Percentiles rank a stretch among this genome's conserved stretches.
Conservation (phyloP, 2,329 filamentous ascomycete species). For the Lachnellula occidentalis region DNA sequence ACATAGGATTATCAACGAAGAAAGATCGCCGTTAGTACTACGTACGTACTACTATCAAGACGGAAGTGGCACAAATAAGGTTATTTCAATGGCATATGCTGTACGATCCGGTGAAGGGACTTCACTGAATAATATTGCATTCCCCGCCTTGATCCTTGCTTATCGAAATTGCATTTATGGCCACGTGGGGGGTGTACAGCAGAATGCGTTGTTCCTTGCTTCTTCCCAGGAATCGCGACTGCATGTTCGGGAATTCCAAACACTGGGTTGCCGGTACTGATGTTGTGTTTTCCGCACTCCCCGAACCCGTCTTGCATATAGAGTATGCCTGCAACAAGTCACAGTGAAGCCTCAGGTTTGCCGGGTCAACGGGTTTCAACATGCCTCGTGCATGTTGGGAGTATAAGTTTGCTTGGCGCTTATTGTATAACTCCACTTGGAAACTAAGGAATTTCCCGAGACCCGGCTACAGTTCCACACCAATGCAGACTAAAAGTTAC, state of each 20-base stretch:
- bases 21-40: neutral
- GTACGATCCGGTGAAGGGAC: neutral
- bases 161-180: too few relatives aligned
- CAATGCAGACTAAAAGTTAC: too few relatives aligned
- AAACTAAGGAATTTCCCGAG: too few relatives aligned
- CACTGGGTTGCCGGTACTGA: neutral
- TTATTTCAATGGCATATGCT: neutral
- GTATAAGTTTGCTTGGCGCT: too few relatives aligned
- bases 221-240: neutral
- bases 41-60: neutral
- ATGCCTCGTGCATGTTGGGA: too few relatives aligned
- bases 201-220: neutral
- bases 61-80: neutral
- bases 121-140: too few relatives aligned
- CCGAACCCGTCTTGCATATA: neutral
- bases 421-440: too few relatives aligned
- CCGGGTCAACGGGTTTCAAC: too few relatives aligned
- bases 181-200: too few relatives aligned
- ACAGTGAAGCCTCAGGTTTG: too few relatives aligned
- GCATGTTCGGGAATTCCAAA: neutral
- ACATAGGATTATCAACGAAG: neutral
- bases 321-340: too few relatives aligned
- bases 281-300: neutral
- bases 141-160: neutral
- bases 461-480: too few relatives aligned